Conservation (phyloP, 2,329 filamentous ascomycete species). For the Pyrenochaeta sp. region DNA sequence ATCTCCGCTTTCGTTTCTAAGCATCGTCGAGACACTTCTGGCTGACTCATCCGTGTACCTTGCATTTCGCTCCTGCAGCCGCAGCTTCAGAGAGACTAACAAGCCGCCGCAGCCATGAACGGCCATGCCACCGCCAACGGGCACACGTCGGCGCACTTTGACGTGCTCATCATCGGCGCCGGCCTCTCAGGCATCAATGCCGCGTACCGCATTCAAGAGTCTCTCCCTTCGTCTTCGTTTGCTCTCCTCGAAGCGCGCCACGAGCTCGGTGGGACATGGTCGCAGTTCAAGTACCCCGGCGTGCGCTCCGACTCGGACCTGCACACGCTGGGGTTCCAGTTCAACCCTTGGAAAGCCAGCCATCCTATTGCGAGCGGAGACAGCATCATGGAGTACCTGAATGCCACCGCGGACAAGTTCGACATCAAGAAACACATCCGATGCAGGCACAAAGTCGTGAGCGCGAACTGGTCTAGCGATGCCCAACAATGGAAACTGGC, state of each 20-base stretch:
- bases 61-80: neutral
- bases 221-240: slow-evolving; percentile 66
- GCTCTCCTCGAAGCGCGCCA: slow-evolving; percentile 73
- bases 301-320: slow-evolving; percentile 64
- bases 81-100: neutral
- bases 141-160: slow-evolving; percentile 35
- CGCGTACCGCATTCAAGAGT: slow-evolving; percentile 72
- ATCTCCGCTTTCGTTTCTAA: neutral
- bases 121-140: slow-evolving; percentile 23
- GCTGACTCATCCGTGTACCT: neutral
- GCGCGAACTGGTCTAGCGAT: slow-evolving; percentile 56
- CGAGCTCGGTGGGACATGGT: slow-evolving; percentile 79
- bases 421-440: slow-evolving; percentile 58
- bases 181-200: slow-evolving; percentile 80
- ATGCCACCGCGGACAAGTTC: slow-evolving; percentile 53
- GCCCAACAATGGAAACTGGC: slow-evolving; percentile 59
- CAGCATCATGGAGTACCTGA: slow-evolving; percentile 55
- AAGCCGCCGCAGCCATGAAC: slow-evolving; percentile 25
- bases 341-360: slow-evolving; percentile 70
- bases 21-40: neutral
- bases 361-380: slow-evolving; percentile 57
- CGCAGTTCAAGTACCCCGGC: slow-evolving; percentile 78
- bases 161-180: slow-evolving; percentile 72
- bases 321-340: slow-evolving; percentile 67
- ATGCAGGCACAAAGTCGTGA: slow-evolving; percentile 53